These are phyloP conservation scores for Tarenaya hassleriana DNA, from an alignment of 345 rosid genomes.

Conservation along the genomic window DNA sequence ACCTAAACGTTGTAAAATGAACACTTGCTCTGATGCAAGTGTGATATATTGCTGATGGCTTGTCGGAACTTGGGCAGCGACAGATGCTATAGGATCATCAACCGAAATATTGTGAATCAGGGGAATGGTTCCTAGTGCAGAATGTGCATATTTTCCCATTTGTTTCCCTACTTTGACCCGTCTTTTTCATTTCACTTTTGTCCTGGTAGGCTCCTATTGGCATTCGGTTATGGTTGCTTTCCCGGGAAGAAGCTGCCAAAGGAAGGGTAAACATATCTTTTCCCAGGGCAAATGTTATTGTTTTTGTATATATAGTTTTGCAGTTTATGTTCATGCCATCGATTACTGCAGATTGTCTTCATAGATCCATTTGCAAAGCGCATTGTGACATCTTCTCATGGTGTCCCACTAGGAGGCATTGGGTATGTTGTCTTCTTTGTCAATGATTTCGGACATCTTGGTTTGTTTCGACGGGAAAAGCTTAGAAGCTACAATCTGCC, in stretches of 20 bases:
- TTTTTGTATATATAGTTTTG: not conserved
- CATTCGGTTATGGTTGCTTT: constrained; percentile 49
- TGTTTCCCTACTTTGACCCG: constrained; percentile 9
- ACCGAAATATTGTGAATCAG: too few relatives aligned
- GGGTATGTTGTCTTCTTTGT: constrained; percentile 45
- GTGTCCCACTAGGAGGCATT: constrained; percentile 79
- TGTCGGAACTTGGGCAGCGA: not conserved
- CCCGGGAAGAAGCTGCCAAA: constrained; percentile 52
- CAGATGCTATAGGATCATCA: not conserved
- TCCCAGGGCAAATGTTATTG: constrained; percentile 4
- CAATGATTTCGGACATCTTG: constrained; percentile 5
- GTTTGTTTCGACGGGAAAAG: not conserved
- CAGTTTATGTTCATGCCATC: constrained; percentile 4
- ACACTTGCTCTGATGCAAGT: too few relatives aligned
- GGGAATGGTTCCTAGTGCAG: too few relatives aligned
- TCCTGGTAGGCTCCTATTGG: constrained; percentile 81
- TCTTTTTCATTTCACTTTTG: constrained; percentile 9
- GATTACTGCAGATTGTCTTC: constrained; percentile 37
- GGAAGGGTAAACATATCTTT: constrained; percentile 45
- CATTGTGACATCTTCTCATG: constrained; percentile 50
- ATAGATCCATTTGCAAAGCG: constrained; percentile 68
- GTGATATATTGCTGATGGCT: too few relatives aligned
- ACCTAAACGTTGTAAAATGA: too few relatives aligned
- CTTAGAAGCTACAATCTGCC: too few relatives aligned
- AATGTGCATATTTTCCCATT: not conserved